A percentile compares a stretch with the other conserved stretches of the same genome.
phyloP scores from a whole-genome alignment of 352 stramenopile species.

The Phytophthora hibernalis region DNA sequence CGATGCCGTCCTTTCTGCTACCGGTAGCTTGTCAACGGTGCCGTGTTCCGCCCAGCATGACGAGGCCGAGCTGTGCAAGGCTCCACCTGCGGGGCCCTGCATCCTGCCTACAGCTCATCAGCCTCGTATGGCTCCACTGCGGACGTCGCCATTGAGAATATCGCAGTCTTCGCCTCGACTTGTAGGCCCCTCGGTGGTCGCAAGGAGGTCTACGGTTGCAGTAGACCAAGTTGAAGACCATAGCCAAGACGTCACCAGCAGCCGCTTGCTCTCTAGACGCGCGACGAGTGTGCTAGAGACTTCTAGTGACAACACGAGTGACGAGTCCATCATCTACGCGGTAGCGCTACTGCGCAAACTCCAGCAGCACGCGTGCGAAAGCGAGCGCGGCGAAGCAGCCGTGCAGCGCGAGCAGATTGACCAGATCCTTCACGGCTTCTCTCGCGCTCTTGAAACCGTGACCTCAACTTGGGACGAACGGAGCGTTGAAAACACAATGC shows the following conservation, averaged over 20 bases:
- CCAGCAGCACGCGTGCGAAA: slow-evolving; percentile 49
- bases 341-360: slow-evolving; percentile 64
- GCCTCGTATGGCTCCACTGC: slow-evolving; percentile 21
- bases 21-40: slow-evolving; percentile 26
- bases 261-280: slow-evolving; percentile 5
- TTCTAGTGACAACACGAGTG: slow-evolving; percentile 36
- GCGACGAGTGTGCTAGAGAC: slow-evolving; percentile 28
- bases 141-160: slow-evolving; percentile 19
- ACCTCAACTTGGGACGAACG: slow-evolving; percentile 51
- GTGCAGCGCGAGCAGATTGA: slow-evolving; percentile 61
- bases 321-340: slow-evolving; percentile 64
- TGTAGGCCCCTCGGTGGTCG: slow-evolving; percentile 28
- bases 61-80: slow-evolving; percentile 22
- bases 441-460: slow-evolving; percentile 57
- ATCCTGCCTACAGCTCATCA: slow-evolving; percentile 20
- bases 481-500: slow-evolving; percentile 66
- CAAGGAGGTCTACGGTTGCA: slow-evolving; percentile 7
- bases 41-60: slow-evolving; percentile 19
- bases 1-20: slow-evolving; percentile 31
- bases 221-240: slow-evolving; percentile 24
- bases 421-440: slow-evolving; percentile 70
- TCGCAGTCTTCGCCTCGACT: slow-evolving; percentile 39
- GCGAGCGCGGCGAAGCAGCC: slow-evolving; percentile 40
- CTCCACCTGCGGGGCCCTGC: slow-evolving; percentile 16
- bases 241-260: slow-evolving; percentile 15